A percentile compares a stretch with the other conserved stretches of the same genome.
Conservation (phyloP, 2,329 filamentous ascomycete species). For the Madurella fahalii region DNA sequence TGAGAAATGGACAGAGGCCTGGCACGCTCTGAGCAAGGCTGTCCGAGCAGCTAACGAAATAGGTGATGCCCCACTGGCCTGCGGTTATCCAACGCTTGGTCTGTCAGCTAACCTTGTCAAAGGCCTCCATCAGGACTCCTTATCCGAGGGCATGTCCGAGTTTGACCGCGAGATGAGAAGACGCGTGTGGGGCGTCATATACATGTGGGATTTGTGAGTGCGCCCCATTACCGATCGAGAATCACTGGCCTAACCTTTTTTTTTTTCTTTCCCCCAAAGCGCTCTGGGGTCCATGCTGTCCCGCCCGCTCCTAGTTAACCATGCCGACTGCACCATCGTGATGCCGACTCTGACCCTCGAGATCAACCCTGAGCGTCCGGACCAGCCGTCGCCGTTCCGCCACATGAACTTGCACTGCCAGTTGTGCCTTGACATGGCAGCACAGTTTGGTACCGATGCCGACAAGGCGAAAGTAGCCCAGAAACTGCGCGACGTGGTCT, state of each 20-base stretch:
- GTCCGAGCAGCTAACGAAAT: slow-evolving; percentile 47
- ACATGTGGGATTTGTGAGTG: slow-evolving; percentile 45
- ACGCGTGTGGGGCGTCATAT: slow-evolving; percentile 43
- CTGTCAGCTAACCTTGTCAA: slow-evolving; percentile 8
- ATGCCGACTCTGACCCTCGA: slow-evolving; percentile 39
- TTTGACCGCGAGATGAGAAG: slow-evolving; percentile 46
- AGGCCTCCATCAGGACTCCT: slow-evolving; percentile 38
- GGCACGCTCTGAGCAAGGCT: slow-evolving; percentile 42
- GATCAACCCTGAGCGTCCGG: slow-evolving; percentile 26
- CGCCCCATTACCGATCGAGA: not conserved
- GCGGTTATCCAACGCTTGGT: not conserved
- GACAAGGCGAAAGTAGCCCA: slow-evolving; percentile 11
- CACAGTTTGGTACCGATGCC: slow-evolving; percentile 4
- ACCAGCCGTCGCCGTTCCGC: slow-evolving; percentile 40
- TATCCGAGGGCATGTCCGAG: slow-evolving; percentile 35
- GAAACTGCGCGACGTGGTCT: slow-evolving; percentile 30
- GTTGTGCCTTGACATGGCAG: slow-evolving; percentile 27
- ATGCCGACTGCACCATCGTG: slow-evolving; percentile 35
- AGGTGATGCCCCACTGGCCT: slow-evolving; percentile 28
- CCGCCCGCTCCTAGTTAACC: slow-evolving; percentile 42
- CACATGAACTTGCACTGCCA: slow-evolving; percentile 40
- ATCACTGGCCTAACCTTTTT: slow-evolving; percentile 27
- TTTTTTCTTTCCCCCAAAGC: no score
- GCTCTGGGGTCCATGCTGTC: slow-evolving; percentile 38
- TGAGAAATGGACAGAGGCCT: slow-evolving; percentile 44